These are phyloP conservation scores for Penicillium decumbens DNA, from an alignment of 2,329 filamentous ascomycete species.

Conservation along the genomic window DNA sequence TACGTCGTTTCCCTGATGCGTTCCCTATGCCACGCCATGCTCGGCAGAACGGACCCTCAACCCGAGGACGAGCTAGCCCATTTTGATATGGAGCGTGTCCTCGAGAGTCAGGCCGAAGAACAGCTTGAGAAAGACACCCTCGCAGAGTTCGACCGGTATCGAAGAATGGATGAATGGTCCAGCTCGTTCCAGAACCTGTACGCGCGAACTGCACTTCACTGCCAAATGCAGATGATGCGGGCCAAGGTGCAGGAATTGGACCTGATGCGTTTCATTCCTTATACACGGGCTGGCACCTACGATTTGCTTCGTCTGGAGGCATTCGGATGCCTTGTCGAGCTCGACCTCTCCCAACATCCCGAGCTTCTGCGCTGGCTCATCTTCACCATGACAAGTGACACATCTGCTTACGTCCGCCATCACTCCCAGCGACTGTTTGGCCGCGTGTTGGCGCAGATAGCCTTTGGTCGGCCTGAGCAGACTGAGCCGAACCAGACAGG, in stretches of 20 bases:
- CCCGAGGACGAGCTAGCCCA: conserved; percentile 41
- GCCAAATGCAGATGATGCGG: conserved; percentile 53
- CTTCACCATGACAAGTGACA: conserved; percentile 53
- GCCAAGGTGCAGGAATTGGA: conserved; percentile 51
- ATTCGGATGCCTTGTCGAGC: conserved; percentile 54
- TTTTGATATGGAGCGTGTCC: conserved; percentile 45
- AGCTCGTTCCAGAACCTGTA: conserved; percentile 62
- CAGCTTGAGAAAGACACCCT: conserved; percentile 55
- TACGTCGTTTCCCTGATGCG: conserved; percentile 79
- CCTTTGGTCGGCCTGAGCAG: conserved; percentile 50
- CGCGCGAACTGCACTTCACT: conserved; percentile 58
- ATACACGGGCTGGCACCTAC: conserved; percentile 56
- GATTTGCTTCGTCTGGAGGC: conserved; percentile 57
- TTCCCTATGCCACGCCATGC: conserved; percentile 55
- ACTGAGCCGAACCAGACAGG: conserved; percentile 32
- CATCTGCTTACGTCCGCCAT: conserved; percentile 55
- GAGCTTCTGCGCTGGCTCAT: conserved; percentile 55
- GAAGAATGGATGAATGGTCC: conserved; percentile 63
- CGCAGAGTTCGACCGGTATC: conserved; percentile 59
- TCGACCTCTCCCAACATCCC: conserved; percentile 51
- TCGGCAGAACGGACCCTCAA: conserved; percentile 39
- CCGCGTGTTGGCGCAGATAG: conserved; percentile 54
- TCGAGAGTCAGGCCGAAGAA: conserved; percentile 50
- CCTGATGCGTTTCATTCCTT: conserved; percentile 56
- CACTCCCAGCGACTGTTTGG: conserved; percentile 52